phyloP scores from a whole-genome alignment of 306 rosid genomes.

The Prunus mume region DNA sequence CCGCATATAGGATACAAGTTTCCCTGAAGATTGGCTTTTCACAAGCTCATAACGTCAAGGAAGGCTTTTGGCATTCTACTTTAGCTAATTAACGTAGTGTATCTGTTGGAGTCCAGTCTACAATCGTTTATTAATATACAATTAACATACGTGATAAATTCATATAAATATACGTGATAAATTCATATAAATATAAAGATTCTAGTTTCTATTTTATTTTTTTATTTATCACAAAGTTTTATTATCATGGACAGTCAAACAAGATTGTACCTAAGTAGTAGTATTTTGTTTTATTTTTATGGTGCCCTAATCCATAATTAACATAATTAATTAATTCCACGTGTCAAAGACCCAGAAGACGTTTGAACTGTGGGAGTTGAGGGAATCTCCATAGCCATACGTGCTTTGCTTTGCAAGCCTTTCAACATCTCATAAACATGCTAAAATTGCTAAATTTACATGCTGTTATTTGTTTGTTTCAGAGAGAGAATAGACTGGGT shows the following conservation, averaged over 20 bases:
- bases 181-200: background rate
- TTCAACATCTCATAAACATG: background rate
- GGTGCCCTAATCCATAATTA: background rate
- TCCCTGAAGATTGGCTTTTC: background rate
- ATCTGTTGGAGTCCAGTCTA: background rate
- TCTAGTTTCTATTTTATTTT: no score
- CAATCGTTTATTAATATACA: background rate
- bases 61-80: background rate
- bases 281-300: background rate
- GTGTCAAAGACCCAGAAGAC: constrained; percentile 13
- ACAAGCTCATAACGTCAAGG: background rate
- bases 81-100: background rate
- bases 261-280: no score
- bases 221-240: no score
- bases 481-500: background rate
- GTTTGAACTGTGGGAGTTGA: background rate
- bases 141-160: background rate
- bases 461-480: background rate
- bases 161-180: background rate
- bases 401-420: constrained; percentile 20
- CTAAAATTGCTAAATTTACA: constrained; percentile 17
- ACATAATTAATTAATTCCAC: background rate
- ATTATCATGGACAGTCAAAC: no score
- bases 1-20: background rate
- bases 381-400: background rate